These are phyloP conservation scores for Corinectria fuckeliana DNA, from an alignment of 2,329 filamentous ascomycete species.

Conservation along the genomic window DNA sequence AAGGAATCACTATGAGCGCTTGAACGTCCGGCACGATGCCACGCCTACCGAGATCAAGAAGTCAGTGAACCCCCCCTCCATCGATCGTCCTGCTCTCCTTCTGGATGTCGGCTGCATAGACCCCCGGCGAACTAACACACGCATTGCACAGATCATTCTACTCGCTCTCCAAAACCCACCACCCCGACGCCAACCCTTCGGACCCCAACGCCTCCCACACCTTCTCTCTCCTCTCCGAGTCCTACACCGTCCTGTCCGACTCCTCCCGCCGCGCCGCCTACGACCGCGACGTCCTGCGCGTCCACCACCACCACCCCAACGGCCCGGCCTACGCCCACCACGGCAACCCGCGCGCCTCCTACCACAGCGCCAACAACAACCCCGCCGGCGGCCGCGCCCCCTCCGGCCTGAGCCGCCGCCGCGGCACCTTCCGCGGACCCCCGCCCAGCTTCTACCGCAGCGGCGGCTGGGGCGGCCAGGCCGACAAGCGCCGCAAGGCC, in stretches of 20 bases:
- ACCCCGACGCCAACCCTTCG: conserved; percentile 86
- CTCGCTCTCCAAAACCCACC: conserved; percentile 85
- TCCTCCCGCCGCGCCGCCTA: conserved; percentile 78
- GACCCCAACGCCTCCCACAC: conserved; percentile 75
- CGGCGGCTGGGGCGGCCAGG: conserved; percentile 76
- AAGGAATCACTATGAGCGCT: conserved; percentile 80
- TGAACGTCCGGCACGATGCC: conserved; percentile 75
- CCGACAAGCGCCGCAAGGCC: conserved; percentile 62
- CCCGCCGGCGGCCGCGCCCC: conserved; percentile 79
- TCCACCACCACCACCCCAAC: conserved; percentile 44
- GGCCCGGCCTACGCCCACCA: conserved; percentile 41
- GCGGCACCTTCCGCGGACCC: conserved; percentile 80
- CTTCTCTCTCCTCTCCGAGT: conserved; percentile 85
- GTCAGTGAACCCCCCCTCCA: conserved; percentile 51
- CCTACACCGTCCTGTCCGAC: conserved; percentile 78
- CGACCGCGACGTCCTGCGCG: conserved; percentile 71
- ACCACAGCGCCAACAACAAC: conserved; percentile 65
- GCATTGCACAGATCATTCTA: conserved; percentile 73
- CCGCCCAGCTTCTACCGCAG: conserved; percentile 87
- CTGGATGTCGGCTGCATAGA: background rate
- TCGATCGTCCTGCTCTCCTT: no score
- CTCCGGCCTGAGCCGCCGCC: conserved; percentile 78
- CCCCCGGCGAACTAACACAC: background rate
- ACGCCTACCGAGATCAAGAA: conserved; percentile 83
- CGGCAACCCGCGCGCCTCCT: conserved; percentile 51